Evolutionary conservation across 2,329 filamentous ascomycete species (phyloP), one percentile per base, ranked within the genome.

Genomic region (Metarhizium sp.): DNA sequence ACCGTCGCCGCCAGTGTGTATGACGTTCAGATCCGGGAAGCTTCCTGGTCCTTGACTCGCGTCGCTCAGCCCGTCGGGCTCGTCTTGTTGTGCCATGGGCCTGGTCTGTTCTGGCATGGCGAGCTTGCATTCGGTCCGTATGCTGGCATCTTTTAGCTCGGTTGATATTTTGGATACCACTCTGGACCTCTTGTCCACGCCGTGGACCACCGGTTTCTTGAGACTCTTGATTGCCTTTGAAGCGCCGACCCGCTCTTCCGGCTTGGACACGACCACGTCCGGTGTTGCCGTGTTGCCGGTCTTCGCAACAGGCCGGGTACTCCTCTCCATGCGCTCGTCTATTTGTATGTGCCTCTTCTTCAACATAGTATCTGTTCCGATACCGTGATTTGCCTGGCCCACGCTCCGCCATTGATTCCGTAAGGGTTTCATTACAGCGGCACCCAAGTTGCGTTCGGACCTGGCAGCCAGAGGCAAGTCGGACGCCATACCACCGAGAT

Each of bases 281-380:
- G 18, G 30, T 30, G 6, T 60, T 50, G 53, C 57, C 50, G 25
- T 50, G 42, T 52, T 50, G 40, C 50, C 6, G 5, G 14, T 43
- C 18, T 30, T 32, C 36, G 16, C 4, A 6, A 50, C n/a, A 52
- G 50, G 45, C n/a, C 14, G 34, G 50, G 30, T 47, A 8, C 29
- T 47, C 42, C 13, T 43, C 6, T 49, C 32, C n/a, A 38, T 55
- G 29, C 52, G 55, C 54, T 62, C 50, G 46, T 56, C 61, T 34
- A 52, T 60, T 34, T 52, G 32, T 46, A 34, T 55, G 52, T 57
- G 58, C 25, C 47, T 59, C 38, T 29, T 57, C 55, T 40, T 59
- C 52, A 58, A 71, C 53, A 58, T 69, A 70, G 58, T 66, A 69
- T 53, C 69, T 62, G 55, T 64, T 57, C 45, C 62, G 67, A 38